Percentiles rank a stretch among this genome's conserved stretches.
Conservation (phyloP, 306 rosid genomes). For the Corylus avellana region DNA sequence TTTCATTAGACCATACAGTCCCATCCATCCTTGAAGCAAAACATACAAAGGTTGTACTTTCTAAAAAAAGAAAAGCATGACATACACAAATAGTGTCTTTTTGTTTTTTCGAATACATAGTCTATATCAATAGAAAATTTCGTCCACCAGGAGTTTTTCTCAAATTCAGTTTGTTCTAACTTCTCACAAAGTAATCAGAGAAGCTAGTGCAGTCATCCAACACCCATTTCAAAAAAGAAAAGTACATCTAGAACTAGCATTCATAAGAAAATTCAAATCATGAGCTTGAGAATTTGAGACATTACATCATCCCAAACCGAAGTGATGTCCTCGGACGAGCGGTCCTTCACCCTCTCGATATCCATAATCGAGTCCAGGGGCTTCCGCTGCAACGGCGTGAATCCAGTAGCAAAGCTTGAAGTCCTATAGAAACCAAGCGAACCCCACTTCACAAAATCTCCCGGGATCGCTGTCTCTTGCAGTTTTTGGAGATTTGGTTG, state of each 20-base stretch:
- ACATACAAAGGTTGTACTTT: no score
- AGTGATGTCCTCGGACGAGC: slow-evolving; percentile 70
- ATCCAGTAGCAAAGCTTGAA: slow-evolving; percentile 76
- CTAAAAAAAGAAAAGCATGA: no score
- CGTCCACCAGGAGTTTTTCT: neutral
- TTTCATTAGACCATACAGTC: neutral
- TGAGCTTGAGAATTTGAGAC: slow-evolving; percentile 11
- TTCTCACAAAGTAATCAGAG: neutral
- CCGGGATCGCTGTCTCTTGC: slow-evolving; percentile 40
- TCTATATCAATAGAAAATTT: neutral
- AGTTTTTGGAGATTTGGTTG: slow-evolving; percentile 32
- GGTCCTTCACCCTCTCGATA: slow-evolving; percentile 61
- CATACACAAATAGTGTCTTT: neutral
- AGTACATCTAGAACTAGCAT: neutral
- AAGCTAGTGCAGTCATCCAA: neutral
- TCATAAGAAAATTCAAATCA: neutral
- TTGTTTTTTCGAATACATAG: no score
- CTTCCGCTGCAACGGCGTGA: slow-evolving; percentile 72
- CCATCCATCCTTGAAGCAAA: neutral
- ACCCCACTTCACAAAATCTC: slow-evolving; percentile 64
- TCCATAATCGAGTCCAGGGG: slow-evolving; percentile 81
- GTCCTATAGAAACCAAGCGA: slow-evolving; percentile 71
- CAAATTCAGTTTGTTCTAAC: neutral
- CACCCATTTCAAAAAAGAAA: slow-evolving; percentile 8
- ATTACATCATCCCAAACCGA: slow-evolving; percentile 92